These are phyloP conservation scores for Elsinoe necatrix DNA, from an alignment of 2,329 filamentous ascomycete species.

Conservation along the genomic window DNA sequence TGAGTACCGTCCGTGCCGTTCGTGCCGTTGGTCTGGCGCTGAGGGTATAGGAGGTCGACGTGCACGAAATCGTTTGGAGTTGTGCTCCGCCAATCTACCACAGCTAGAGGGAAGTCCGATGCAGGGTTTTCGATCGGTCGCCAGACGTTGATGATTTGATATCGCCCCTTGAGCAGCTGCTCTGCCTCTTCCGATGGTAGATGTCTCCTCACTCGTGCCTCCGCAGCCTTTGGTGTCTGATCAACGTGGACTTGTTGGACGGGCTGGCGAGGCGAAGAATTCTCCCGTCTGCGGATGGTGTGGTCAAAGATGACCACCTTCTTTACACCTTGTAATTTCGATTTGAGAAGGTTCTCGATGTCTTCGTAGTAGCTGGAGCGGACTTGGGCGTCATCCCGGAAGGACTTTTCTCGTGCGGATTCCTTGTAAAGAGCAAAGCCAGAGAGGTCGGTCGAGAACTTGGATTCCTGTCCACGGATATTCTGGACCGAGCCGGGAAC, in stretches of 20 bases:
- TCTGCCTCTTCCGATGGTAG: slow-evolving; percentile 48
- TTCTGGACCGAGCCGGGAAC: slow-evolving; percentile 45
- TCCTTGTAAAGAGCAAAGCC: slow-evolving; percentile 50
- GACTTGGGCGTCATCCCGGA: slow-evolving; percentile 49
- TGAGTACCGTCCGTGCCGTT: slow-evolving; percentile 19
- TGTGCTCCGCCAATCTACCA: slow-evolving; percentile 57
- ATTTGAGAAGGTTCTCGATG: slow-evolving; percentile 49
- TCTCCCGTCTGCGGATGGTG: slow-evolving; percentile 52
- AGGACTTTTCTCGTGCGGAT: slow-evolving; percentile 47
- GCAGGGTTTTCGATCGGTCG: slow-evolving; percentile 56
- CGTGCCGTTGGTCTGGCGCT: slow-evolving; percentile 25
- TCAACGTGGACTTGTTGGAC: slow-evolving; percentile 66
- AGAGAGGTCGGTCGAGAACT: slow-evolving; percentile 49
- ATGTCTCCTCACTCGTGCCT: slow-evolving; percentile 54
- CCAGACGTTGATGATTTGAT: slow-evolving; percentile 65
- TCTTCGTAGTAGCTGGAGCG: slow-evolving; percentile 53
- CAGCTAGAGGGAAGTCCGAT: slow-evolving; percentile 58
- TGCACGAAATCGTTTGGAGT: slow-evolving; percentile 49
- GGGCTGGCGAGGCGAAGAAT: slow-evolving; percentile 52
- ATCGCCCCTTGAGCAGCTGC: slow-evolving; percentile 48
- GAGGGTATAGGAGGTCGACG: slow-evolving; percentile 56
- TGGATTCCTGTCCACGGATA: slow-evolving; percentile 42
- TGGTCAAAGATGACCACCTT: slow-evolving; percentile 65
- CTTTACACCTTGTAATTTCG: slow-evolving; percentile 47
- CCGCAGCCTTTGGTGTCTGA: slow-evolving; percentile 57